phyloP scores from a whole-genome alignment of 2,329 filamentous ascomycete genomes.

The Purpureocillium takamizusanense region DNA sequence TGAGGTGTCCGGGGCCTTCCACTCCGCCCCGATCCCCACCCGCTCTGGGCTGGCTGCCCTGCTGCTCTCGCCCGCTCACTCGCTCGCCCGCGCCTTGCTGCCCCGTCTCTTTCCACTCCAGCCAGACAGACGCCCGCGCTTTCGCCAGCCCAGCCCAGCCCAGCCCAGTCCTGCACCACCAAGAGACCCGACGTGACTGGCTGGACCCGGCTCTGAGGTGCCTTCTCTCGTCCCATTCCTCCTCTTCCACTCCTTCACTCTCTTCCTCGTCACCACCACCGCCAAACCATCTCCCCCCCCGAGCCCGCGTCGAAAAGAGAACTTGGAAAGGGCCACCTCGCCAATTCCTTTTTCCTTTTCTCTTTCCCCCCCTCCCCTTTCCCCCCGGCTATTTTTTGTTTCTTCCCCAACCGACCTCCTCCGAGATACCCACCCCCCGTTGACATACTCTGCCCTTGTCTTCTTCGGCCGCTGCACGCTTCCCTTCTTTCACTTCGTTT shows the following conservation, averaged over 20 bases:
- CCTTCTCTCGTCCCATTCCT: conserved; percentile 4
- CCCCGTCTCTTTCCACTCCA: too few species aligned
- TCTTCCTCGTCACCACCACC: conserved; percentile 6
- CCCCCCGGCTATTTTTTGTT: conserved; percentile 5
- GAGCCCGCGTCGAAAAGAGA: conserved; percentile 2
- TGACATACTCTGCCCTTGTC: conserved; percentile 7
- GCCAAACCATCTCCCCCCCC: too few species aligned
- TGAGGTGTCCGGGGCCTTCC: too few species aligned
- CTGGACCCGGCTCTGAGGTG: not conserved
- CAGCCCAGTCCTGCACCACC: too few species aligned
- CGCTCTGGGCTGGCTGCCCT: too few species aligned
- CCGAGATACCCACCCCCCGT: conserved; percentile 8
- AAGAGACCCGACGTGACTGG: too few species aligned
- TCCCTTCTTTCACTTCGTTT: conserved; percentile 10
- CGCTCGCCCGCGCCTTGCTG: too few species aligned
- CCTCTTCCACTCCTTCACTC: conserved; percentile 10
- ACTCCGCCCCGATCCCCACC: too few species aligned
- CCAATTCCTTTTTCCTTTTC: conserved; percentile 6
- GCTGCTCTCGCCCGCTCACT: too few species aligned
- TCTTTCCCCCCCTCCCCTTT: conserved; percentile 9
- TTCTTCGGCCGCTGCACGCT: conserved; percentile 4
- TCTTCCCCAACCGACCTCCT: conserved; percentile 1
- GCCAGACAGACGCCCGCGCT: too few species aligned
- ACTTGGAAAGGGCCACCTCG: conserved; percentile 8
- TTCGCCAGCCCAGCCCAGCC: too few species aligned